These are phyloP conservation scores for Phytopythium cucurbitacearum DNA, from an alignment of 352 stramenopile genomes.

Conservation along the genomic window DNA sequence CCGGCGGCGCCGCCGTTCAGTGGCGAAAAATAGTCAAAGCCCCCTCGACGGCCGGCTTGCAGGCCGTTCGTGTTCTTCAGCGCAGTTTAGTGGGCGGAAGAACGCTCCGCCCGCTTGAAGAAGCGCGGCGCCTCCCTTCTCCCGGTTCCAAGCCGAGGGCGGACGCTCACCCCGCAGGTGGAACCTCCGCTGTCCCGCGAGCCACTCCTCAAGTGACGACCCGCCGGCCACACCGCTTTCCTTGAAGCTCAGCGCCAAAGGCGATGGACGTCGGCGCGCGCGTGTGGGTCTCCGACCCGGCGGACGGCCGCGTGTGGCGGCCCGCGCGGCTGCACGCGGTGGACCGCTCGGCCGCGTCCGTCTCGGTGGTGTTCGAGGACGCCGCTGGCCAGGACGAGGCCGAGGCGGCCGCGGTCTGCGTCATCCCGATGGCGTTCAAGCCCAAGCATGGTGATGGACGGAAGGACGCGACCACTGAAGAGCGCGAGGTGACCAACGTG, in stretches of 20 bases:
- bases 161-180: too few species aligned
- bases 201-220: too few species aligned
- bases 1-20: too few species aligned
- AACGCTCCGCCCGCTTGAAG: too few species aligned
- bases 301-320: constrained; percentile 55
- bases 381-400: background rate
- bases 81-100: too few species aligned
- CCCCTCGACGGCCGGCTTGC: too few species aligned
- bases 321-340: constrained; percentile 34
- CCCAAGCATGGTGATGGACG: background rate
- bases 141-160: too few species aligned
- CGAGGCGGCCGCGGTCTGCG: constrained; percentile 8
- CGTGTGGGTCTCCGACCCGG: constrained; percentile 65
- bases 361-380: constrained; percentile 22
- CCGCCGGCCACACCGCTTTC: too few species aligned
- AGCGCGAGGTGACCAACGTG: constrained; percentile 62
- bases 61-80: too few species aligned
- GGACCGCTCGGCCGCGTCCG: constrained; percentile 1
- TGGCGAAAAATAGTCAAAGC: too few species aligned
- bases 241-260: background rate
- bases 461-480: constrained; percentile 2
- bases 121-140: too few species aligned
- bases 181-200: too few species aligned
- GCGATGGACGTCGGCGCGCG: constrained; percentile 68
- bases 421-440: constrained; percentile 35